A percentile compares a stretch with the other conserved stretches of the same genome.
Evolutionary conservation across 495 filamentous ascomycete genomes (phyloP).

Genomic region (Cercophora sp.): DNA sequence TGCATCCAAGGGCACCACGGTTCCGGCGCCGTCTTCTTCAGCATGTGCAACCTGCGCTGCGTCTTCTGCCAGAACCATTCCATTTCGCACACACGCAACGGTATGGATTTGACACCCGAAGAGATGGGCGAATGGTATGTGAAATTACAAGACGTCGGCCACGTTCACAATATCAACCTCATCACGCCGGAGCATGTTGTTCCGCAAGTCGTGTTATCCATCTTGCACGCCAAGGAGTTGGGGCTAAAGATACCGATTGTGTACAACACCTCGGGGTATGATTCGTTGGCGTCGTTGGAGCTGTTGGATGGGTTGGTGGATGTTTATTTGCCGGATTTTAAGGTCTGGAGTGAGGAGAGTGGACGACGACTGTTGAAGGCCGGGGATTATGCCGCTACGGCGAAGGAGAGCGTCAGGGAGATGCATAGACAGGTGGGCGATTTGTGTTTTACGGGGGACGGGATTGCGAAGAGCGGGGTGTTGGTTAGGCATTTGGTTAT

Average conservation of each 20-base stretch:
- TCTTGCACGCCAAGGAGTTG: slow-evolving; percentile 61
- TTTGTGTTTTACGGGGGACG: slow-evolving; percentile 69
- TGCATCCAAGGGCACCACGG: slow-evolving; percentile 75
- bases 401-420: slow-evolving; percentile 65
- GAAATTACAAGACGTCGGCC: slow-evolving; percentile 68
- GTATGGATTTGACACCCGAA: slow-evolving; percentile 70
- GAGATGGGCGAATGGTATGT: slow-evolving; percentile 73
- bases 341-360: slow-evolving; percentile 61
- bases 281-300: slow-evolving; percentile 61
- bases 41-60: slow-evolving; percentile 69
- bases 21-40: slow-evolving; percentile 70
- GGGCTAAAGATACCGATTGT: slow-evolving; percentile 66
- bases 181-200: slow-evolving; percentile 76
- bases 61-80: slow-evolving; percentile 84
- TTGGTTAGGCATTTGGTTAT: slow-evolving; percentile 73
- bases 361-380: slow-evolving; percentile 69
- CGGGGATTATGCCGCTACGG: slow-evolving; percentile 62
- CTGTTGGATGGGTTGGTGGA: slow-evolving; percentile 72
- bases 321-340: slow-evolving; percentile 77
- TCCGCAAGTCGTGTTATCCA: slow-evolving; percentile 67
- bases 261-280: slow-evolving; percentile 75
- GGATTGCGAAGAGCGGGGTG: slow-evolving; percentile 69
- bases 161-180: slow-evolving; percentile 76
- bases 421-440: slow-evolving; percentile 78
- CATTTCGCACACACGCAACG: slow-evolving; percentile 68